Conservation (phyloP, 2,329 filamentous ascomycete genomes). For the Fusarium solani-melongenae region DNA sequence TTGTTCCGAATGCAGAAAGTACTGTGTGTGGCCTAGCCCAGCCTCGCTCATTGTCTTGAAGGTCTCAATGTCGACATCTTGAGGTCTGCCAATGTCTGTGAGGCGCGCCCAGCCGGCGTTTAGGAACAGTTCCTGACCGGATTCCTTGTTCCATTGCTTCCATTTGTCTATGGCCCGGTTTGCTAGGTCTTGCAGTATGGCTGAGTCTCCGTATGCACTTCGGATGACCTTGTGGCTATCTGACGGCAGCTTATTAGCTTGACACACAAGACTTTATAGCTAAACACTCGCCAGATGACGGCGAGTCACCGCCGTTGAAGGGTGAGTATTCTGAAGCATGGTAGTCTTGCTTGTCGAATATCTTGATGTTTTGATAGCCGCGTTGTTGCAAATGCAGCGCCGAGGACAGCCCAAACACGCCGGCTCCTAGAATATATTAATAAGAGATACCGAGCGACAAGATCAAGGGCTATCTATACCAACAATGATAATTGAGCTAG, state of each 20-base stretch:
- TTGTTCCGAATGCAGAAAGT: not conserved
- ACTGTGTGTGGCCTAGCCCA: not conserved
- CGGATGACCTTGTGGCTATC: not conserved
- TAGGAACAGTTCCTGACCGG: not conserved
- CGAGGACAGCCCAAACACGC: not conserved
- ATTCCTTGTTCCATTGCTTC: not conserved
- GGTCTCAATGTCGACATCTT: not conserved
- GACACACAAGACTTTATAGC: not conserved
- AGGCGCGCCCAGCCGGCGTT: not conserved
- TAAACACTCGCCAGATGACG: not conserved
- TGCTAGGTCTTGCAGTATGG: not conserved
- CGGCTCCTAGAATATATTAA: not conserved
- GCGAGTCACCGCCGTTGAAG: not conserved
- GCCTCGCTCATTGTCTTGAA: not conserved
- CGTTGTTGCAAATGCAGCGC: not conserved
- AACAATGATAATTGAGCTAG: not conserved
- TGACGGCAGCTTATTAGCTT: not conserved
- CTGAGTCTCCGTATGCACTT: not conserved
- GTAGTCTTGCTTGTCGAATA: not conserved
- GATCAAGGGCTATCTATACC: not conserved
- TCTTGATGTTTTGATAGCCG: not conserved
- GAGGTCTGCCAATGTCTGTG: not conserved
- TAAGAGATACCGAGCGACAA: too few relatives aligned
- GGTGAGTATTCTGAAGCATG: not conserved
- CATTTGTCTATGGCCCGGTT: constrained; percentile 1